Base-by-base conservation (phyloP, 176 grass and related monocot genomes). In the Poa pratensis region DNA sequence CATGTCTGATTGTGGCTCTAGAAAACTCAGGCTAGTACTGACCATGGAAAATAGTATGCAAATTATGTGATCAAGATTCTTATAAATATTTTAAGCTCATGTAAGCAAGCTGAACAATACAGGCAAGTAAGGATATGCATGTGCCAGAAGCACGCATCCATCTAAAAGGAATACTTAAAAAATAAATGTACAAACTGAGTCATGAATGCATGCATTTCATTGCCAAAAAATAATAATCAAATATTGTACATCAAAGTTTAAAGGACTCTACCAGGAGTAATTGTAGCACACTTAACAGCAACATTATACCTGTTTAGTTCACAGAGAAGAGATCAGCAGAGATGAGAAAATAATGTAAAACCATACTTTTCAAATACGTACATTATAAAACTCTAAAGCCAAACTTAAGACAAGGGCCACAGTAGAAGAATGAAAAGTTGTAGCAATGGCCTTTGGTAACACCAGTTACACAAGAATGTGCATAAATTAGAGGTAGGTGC, bases 231-330 rank as follows among this genome's bases (percentile, higher is more conserved):
- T 42, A n/a, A 82, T 58, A 81, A 89, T 26, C 2, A 12, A 77
- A 48, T 39, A 80, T 12, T 19, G 20, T 28, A 82, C 67, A 48
- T 59, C 81, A 51, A 58, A 67, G 26, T 64, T 13, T 59, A 66
- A 75, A 10, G 24, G 58, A 83, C 52, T 76, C 20, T 94, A 98
- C 96, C 96, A 46, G 96, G 96, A 17, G 96, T 98, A 57, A 98
- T 98, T 28, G 96, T 98, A 39, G 96, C 96, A 82, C 96, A 98
- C 85, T 98, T 98, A 63, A 98, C 82, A 78, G 96, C 96, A 71
- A 98, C 96, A 52, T 98, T 98, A 79, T 94, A 95, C 86, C 96
- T 98, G 86, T 70, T 75, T 20, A 71, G 3, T 69, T 19, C 16
- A 86, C n/a, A 75, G 78, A 34, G 18, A 87, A 54, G 2, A 53